A percentile compares a stretch with the other conserved stretches of the same genome.
These are phyloP conservation scores for Geotrichum phurueaensis DNA, from an alignment of 1,139 yeast genomes.

Conservation along the genomic window DNA sequence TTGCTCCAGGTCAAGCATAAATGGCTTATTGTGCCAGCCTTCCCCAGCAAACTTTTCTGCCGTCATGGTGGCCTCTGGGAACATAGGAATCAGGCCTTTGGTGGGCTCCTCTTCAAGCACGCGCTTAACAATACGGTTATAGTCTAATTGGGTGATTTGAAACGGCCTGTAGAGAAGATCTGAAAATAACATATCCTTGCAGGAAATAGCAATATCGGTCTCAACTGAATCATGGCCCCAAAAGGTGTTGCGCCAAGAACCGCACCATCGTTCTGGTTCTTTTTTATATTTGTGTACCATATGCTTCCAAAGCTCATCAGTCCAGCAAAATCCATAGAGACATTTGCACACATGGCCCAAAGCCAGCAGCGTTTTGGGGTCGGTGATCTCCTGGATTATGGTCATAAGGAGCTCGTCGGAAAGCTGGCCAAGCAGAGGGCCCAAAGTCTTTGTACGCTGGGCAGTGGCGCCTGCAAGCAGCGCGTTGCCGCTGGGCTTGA, in stretches of 20 bases:
- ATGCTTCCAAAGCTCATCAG: slow-evolving; percentile 72
- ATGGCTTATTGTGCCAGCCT: slow-evolving; percentile 52
- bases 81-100: slow-evolving; percentile 20
- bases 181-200: slow-evolving; percentile 42
- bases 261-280: slow-evolving; percentile 48
- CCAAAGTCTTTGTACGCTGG: slow-evolving; percentile 44
- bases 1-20: slow-evolving; percentile 46
- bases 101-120: slow-evolving; percentile 24
- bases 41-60: slow-evolving; percentile 42
- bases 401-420: slow-evolving; percentile 46
- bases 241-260: slow-evolving; percentile 70
- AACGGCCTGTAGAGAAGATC: slow-evolving; percentile 72
- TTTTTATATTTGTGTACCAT: slow-evolving; percentile 36
- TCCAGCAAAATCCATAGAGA: slow-evolving; percentile 60
- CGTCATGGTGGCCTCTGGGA: slow-evolving; percentile 35
- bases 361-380: slow-evolving; percentile 43
- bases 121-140: slow-evolving; percentile 29
- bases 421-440: slow-evolving; percentile 43
- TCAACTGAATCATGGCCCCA: slow-evolving; percentile 31
- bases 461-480: slow-evolving; percentile 29
- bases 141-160: slow-evolving; percentile 69
- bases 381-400: slow-evolving; percentile 39
- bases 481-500: slow-evolving; percentile 68
- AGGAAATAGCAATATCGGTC: slow-evolving; percentile 21
- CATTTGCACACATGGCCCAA: slow-evolving; percentile 57